Percentiles rank a stretch among this genome's conserved stretches.
phyloP scores from a whole-genome alignment of 148 eudicot genomes.

The Tetragonia tetragonoides region DNA sequence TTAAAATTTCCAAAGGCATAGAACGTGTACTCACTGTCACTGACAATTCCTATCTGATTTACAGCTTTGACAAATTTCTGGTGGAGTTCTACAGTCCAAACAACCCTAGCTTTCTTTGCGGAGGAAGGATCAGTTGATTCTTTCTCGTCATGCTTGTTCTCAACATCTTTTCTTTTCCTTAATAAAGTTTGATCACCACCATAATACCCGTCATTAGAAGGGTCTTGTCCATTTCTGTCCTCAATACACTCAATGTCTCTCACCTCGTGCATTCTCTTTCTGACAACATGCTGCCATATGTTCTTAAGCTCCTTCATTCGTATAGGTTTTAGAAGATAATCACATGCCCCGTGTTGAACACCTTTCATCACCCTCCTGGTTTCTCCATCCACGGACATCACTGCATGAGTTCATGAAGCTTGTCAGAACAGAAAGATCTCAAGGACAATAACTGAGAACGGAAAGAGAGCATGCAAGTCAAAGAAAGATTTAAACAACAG shows the following conservation, averaged over 20 bases:
- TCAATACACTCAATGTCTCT: slow-evolving; percentile 73
- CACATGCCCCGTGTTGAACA: slow-evolving; percentile 97
- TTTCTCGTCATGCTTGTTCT: slow-evolving; percentile 55
- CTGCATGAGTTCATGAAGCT: slow-evolving; percentile 42
- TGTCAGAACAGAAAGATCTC: slow-evolving; percentile 3
- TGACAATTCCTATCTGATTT: slow-evolving; percentile 82
- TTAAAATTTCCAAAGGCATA: not conserved
- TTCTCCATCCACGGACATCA: slow-evolving; percentile 99
- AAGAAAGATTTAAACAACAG: not conserved
- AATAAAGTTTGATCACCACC: slow-evolving; percentile 49
- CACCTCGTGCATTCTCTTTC: slow-evolving; percentile 82
- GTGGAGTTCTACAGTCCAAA: slow-evolving; percentile 91
- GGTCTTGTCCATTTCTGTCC: slow-evolving; percentile 59
- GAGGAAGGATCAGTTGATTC: slow-evolving; percentile 52
- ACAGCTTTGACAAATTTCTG: slow-evolving; percentile 96
- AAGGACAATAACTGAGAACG: not conserved
- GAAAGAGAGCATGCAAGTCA: slow-evolving; percentile 11
- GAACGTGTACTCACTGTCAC: slow-evolving; percentile 70
- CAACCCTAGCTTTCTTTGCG: slow-evolving; percentile 80
- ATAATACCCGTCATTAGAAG: slow-evolving; percentile 47
- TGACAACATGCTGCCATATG: slow-evolving; percentile 95
- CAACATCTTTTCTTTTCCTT: slow-evolving; percentile 70
- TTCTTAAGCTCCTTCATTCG: slow-evolving; percentile 94
- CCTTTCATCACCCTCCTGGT: slow-evolving; percentile 97
- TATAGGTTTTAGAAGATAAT: slow-evolving; percentile 92